Percentiles rank a stretch among this genome's conserved stretches.
phyloP scores from a whole-genome alignment of 176 grass and related monocot species.

The Musa itinerans region DNA sequence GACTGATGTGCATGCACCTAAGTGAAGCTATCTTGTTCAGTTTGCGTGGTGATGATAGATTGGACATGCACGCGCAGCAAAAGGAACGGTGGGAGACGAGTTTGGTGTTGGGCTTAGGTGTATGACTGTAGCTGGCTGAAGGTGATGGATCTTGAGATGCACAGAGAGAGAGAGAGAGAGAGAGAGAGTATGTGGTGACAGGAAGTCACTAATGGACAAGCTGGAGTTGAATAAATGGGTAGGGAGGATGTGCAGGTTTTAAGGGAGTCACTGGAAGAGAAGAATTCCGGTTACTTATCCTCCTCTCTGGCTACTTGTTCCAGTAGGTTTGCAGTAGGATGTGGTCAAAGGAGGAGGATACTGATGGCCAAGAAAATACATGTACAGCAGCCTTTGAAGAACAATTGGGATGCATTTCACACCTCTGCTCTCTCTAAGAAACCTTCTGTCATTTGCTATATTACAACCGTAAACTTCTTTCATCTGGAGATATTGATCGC shows the following conservation, averaged over 20 bases:
- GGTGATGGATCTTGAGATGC: too few relatives aligned
- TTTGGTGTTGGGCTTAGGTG: background rate
- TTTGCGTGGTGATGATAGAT: too few relatives aligned
- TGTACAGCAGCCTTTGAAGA: background rate
- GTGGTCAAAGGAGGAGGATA: conserved; percentile 5
- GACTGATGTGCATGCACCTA: background rate
- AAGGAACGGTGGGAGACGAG: background rate
- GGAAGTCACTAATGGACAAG: too few relatives aligned
- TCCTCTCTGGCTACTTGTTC: background rate
- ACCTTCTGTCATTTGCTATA: background rate
- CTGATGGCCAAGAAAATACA: background rate
- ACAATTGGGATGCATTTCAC: background rate
- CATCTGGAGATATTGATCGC: too few relatives aligned
- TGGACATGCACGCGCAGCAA: background rate
- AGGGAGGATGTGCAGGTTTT: too few relatives aligned
- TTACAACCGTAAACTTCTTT: background rate
- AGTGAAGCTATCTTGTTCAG: too few relatives aligned
- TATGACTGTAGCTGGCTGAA: too few relatives aligned
- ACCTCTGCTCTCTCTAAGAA: background rate
- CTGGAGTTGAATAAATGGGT: too few relatives aligned
- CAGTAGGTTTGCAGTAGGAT: background rate
- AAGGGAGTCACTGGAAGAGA: too few relatives aligned
- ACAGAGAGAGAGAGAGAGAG: background rate
- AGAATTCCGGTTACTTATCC: too few relatives aligned
- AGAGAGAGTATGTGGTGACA: background rate